Evolutionary conservation across 75 land plant species (phyloP).

Genomic region (Pinus tabuliformis): DNA sequence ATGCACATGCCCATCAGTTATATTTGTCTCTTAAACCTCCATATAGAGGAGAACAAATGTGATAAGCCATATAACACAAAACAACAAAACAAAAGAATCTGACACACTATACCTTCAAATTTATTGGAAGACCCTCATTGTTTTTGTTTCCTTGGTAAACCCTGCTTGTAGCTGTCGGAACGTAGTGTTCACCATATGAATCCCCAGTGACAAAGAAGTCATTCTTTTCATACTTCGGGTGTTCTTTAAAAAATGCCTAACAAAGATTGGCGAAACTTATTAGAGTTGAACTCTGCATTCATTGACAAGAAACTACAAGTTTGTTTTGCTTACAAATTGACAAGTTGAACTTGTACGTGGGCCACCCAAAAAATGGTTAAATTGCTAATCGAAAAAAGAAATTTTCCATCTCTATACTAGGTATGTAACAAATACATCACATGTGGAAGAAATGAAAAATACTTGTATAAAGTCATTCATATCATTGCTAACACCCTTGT

Average conservation of each 20-base stretch:
- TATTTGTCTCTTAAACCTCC: no score
- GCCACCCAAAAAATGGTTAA: no score
- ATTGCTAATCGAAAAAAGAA: no score
- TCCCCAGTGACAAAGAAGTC: slow-evolving; percentile 97
- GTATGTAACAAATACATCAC: no score
- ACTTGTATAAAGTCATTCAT: slow-evolving; percentile 92
- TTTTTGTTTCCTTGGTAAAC: slow-evolving; percentile 84
- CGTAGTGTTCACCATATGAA: slow-evolving; percentile 98
- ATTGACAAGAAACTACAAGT: no score
- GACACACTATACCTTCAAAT: slow-evolving; percentile 65
- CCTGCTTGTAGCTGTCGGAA: slow-evolving; percentile 88
- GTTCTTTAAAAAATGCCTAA: slow-evolving; percentile 85
- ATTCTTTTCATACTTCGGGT: slow-evolving; percentile 77
- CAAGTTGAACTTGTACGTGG: not conserved
- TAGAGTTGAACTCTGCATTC: no score
- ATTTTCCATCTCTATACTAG: no score
- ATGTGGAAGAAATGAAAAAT: not conserved
- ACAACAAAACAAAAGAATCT: not conserved
- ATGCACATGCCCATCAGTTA: not conserved
- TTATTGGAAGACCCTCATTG: slow-evolving; percentile 82
- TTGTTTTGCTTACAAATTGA: no score
- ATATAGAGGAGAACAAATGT: not conserved
- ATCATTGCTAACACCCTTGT: slow-evolving; percentile 76
- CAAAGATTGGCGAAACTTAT: not conserved
- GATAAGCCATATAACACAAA: not conserved